phyloP scores from a whole-genome alignment of 306 rosid genomes.

The Hippophae tibetana region DNA sequence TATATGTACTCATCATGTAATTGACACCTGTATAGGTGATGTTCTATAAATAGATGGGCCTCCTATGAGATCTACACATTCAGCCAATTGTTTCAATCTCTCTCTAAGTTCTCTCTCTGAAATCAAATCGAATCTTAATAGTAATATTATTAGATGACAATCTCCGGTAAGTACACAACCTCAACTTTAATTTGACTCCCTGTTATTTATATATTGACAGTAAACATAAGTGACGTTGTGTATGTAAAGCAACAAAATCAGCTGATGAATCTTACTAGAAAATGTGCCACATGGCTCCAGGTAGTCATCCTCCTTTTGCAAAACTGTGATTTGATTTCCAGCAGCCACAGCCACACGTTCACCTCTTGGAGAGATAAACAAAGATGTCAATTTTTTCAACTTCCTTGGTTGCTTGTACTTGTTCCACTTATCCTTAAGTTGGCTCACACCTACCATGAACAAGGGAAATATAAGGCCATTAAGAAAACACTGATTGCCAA shows the following conservation, averaged over 20 bases:
- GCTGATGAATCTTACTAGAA: constrained; percentile 38
- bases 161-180: too few relatives aligned
- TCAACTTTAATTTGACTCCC: too few relatives aligned
- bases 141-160: too few relatives aligned
- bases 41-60: too few relatives aligned
- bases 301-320: constrained; percentile 67
- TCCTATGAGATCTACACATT: too few relatives aligned
- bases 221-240: not conserved
- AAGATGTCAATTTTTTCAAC: constrained; percentile 44
- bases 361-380: constrained; percentile 61
- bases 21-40: too few relatives aligned
- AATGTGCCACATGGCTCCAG: constrained; percentile 59
- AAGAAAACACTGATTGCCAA: too few relatives aligned
- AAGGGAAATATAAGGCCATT: not conserved
- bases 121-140: too few relatives aligned
- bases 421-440: constrained; percentile 63
- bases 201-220: too few relatives aligned
- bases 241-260: not conserved
- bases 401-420: constrained; percentile 53
- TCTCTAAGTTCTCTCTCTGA: too few relatives aligned
- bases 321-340: constrained; percentile 73
- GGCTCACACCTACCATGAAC: constrained; percentile 45
- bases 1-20: too few relatives aligned
- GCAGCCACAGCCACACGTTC: constrained; percentile 81
- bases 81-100: too few relatives aligned